A percentile compares a stretch with the other conserved stretches of the same genome.
phyloP scores from a whole-genome alignment of 441 rosid genomes.

The Adansonia madagascariensis region DNA sequence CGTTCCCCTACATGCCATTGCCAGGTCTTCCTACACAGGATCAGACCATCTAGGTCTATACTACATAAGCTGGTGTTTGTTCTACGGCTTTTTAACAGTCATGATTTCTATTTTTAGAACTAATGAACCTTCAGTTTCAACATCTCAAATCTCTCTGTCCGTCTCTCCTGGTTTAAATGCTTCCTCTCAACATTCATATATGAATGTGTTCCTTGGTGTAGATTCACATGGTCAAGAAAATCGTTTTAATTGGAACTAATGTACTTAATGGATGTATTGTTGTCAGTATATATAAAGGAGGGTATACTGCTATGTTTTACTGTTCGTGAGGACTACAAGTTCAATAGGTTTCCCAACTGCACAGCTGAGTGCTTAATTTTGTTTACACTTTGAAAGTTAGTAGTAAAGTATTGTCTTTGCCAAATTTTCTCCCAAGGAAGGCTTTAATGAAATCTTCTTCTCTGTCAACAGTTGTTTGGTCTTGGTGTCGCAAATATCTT shows the following conservation, averaged over 20 bases:
- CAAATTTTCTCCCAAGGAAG: slow-evolving; percentile 9
- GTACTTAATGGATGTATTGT: background rate
- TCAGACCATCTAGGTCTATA: background rate
- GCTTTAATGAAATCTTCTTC: slow-evolving; percentile 21
- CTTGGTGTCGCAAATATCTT: slow-evolving; percentile 85
- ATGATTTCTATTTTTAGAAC: background rate
- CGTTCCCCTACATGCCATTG: background rate
- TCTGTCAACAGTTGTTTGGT: slow-evolving; percentile 74
- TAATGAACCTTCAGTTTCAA: background rate
- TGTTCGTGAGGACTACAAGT: background rate
- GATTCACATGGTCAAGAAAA: background rate
- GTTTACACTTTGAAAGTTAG: background rate
- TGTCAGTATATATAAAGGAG: background rate
- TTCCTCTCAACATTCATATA: background rate
- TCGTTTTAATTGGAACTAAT: background rate
- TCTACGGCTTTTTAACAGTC: background rate
- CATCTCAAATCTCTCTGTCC: background rate
- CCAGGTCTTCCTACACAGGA: background rate
- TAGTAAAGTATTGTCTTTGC: background rate
- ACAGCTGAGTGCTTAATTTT: background rate
- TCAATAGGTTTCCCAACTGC: slow-evolving; percentile 1
- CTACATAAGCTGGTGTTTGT: background rate
- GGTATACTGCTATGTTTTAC: background rate
- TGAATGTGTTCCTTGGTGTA: background rate
- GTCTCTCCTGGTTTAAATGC: background rate